Conservation (phyloP, 2,329 filamentous ascomycete genomes). For the Paraphaeosphaeria sporulosa region DNA sequence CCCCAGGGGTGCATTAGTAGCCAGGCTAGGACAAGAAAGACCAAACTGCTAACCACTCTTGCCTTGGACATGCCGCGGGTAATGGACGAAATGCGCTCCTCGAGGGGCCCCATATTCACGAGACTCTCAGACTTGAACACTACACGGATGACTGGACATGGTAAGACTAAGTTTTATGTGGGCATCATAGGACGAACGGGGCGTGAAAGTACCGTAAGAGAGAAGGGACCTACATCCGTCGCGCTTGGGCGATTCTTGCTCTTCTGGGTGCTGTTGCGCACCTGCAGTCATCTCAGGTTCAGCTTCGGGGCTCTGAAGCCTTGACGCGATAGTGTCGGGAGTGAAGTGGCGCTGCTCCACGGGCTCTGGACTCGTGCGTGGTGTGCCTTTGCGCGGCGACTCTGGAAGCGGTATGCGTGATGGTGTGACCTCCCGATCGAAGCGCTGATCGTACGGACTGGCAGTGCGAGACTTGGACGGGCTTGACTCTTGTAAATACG, state of each 20-base stretch:
- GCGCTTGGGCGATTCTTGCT: slow-evolving; percentile 34
- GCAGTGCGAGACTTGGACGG: slow-evolving; percentile 63
- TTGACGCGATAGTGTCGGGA: slow-evolving; percentile 43
- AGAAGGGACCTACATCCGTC: slow-evolving; percentile 45
- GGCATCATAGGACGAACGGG: background rate
- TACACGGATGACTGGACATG: slow-evolving; percentile 78
- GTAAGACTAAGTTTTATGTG: slow-evolving; percentile 24
- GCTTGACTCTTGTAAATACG: slow-evolving; percentile 50
- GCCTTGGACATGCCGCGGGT: slow-evolving; percentile 72
- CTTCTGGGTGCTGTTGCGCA: slow-evolving; percentile 26
- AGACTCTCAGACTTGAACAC: slow-evolving; percentile 87
- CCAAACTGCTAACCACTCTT: slow-evolving; percentile 68
- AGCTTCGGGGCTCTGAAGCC: slow-evolving; percentile 43
- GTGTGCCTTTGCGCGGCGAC: slow-evolving; percentile 65
- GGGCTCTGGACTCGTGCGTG: slow-evolving; percentile 60
- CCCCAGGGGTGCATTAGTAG: slow-evolving; percentile 71
- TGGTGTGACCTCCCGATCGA: slow-evolving; percentile 59
- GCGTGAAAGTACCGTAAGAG: slow-evolving; percentile 6
- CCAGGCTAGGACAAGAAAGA: slow-evolving; percentile 70
- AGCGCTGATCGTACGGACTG: slow-evolving; percentile 67
- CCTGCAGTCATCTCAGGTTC: slow-evolving; percentile 30
- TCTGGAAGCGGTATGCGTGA: slow-evolving; percentile 68
- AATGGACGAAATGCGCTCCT: slow-evolving; percentile 72
- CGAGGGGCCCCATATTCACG: slow-evolving; percentile 84
- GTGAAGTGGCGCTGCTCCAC: slow-evolving; percentile 39